Conservation (phyloP, 441 rosid species). For the Brassica balearica region DNA sequence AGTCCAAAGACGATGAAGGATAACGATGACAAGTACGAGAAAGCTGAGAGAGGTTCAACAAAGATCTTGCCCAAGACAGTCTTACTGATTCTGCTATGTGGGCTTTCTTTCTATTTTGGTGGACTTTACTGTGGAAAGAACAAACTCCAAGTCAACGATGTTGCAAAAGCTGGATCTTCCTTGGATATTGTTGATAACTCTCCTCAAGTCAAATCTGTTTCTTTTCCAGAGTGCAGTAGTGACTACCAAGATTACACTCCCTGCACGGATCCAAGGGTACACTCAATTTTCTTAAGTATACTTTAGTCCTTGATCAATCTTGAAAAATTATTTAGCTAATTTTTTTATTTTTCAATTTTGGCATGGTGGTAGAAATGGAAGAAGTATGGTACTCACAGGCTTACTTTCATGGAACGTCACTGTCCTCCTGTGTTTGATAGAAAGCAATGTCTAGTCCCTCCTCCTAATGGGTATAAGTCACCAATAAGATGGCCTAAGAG, state of each 20-base stretch:
- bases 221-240: conserved; percentile 79
- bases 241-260: conserved; percentile 97
- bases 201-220: conserved; percentile 60
- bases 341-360: conserved; percentile 5
- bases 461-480: conserved; percentile 93
- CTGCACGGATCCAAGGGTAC: conserved; percentile 95
- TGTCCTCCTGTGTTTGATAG: conserved; percentile 90
- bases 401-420: conserved; percentile 93
- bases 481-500: conserved; percentile 98
- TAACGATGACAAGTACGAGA: conserved; percentile 74
- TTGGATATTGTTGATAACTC: conserved; percentile 47
- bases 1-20: conserved; percentile 63
- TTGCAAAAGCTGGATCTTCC: conserved; percentile 51
- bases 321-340: background rate
- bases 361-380: conserved; percentile 77
- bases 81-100: conserved; percentile 64
- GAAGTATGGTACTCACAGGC: conserved; percentile 81
- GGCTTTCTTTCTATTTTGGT: conserved; percentile 88
- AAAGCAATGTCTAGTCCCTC: conserved; percentile 90
- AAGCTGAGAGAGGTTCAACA: conserved; percentile 57
- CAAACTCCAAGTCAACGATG: conserved; percentile 40
- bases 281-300: background rate
- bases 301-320: background rate
- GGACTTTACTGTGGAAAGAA: conserved; percentile 82
- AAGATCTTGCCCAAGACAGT: conserved; percentile 60